Conservation (phyloP, 176 grass and related monocot genomes). For the Thalia dealbata region DNA sequence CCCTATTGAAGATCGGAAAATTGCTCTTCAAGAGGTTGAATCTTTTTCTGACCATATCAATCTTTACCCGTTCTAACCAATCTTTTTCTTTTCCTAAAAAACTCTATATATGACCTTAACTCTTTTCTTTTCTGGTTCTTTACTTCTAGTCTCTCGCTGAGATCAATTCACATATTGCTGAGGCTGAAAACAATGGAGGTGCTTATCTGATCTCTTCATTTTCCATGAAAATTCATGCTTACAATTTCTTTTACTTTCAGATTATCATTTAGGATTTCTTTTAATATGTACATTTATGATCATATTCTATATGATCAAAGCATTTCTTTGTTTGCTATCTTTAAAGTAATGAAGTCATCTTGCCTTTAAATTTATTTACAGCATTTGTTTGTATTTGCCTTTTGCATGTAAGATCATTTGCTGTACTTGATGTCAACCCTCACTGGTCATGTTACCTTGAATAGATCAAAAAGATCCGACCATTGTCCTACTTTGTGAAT, state of each 20-base stretch:
- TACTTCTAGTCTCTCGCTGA: constrained; percentile 26
- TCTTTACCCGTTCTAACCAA: not conserved
- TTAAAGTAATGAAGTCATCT: not conserved
- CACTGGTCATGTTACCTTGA: not conserved
- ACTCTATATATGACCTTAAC: constrained; percentile 14
- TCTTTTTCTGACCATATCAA: not conserved
- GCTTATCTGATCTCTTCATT: constrained; percentile 14
- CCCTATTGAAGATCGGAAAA: constrained; percentile 92
- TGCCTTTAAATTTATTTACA: not conserved
- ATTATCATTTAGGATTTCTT: constrained; percentile 1
- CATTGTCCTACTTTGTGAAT: no score
- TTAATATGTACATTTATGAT: not conserved
- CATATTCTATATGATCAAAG: not conserved
- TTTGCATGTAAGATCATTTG: not conserved
- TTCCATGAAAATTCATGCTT: constrained; percentile 16
- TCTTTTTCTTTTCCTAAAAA: not conserved
- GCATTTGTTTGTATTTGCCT: not conserved
- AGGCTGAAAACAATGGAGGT: constrained; percentile 90
- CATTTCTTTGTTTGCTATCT: not conserved
- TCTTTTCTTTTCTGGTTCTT: not conserved
- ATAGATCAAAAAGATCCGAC: not conserved
- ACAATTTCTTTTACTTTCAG: constrained; percentile 11
- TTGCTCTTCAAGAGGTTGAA: constrained; percentile 76
- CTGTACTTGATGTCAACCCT: not conserved
- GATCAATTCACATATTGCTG: constrained; percentile 76